phyloP scores from a whole-genome alignment of 495 filamentous ascomycete species.

The Xylaria telfairii region DNA sequence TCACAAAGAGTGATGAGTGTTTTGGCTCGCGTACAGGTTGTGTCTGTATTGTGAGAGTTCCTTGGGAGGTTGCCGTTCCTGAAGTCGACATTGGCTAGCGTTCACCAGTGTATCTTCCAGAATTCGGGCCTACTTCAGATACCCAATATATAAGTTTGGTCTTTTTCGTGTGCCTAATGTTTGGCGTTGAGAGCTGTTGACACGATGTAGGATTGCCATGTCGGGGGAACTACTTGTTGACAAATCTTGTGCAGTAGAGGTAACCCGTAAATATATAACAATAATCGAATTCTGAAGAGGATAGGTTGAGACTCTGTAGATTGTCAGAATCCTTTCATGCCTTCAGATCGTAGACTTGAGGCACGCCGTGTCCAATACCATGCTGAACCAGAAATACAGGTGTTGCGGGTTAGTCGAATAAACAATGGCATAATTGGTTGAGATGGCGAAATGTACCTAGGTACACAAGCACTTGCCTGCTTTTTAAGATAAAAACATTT shows the following conservation, averaged over 20 bases:
- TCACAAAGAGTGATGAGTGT: too few species aligned
- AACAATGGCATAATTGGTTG: background rate
- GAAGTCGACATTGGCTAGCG: too few species aligned
- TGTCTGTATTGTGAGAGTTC: background rate
- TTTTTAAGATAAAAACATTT: background rate
- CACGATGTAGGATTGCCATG: too few species aligned
- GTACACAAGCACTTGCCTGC: background rate
- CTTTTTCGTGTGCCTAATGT: too few species aligned
- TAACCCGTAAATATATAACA: too few species aligned
- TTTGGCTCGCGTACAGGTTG: background rate
- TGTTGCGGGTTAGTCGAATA: background rate
- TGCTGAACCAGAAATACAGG: background rate
- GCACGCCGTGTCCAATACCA: background rate
- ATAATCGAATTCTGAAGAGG: background rate
- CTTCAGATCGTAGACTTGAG: background rate
- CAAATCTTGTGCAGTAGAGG: too few species aligned
- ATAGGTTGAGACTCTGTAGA: background rate
- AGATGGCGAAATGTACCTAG: background rate
- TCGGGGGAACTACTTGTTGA: too few species aligned
- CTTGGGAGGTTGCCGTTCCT: background rate
- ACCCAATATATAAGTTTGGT: too few species aligned
- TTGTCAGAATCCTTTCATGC: background rate
- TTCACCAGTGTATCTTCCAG: too few species aligned
- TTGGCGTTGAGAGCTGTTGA: too few species aligned
- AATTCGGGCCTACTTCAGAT: too few species aligned